Percentiles rank a stretch among this genome's conserved stretches.
Conservation (phyloP, 306 rosid genomes). For the Fagus crenata region DNA sequence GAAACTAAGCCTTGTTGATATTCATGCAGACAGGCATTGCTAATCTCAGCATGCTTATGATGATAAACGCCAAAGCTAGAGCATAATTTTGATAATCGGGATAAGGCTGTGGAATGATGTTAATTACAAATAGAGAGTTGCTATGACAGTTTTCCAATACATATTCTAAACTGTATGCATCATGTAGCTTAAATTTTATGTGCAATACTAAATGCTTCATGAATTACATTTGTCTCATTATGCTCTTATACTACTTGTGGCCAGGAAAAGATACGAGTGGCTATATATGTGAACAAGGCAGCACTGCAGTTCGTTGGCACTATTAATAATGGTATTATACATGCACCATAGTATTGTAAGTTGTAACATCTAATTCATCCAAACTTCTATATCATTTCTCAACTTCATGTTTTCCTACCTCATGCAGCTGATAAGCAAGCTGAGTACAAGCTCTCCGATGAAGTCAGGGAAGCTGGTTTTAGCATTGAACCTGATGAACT, state of each 20-base stretch:
- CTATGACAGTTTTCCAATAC: background rate
- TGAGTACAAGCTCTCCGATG: slow-evolving; percentile 42
- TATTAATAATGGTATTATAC: slow-evolving; percentile 52
- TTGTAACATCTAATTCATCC: background rate
- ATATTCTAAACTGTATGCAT: background rate
- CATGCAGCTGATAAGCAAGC: slow-evolving; percentile 56
- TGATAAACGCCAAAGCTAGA: no score
- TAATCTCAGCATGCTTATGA: no score
- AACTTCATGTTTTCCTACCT: background rate
- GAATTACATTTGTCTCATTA: slow-evolving; percentile 26
- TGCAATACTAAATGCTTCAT: slow-evolving; percentile 23
- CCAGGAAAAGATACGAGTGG: slow-evolving; percentile 77
- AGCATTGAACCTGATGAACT: slow-evolving; percentile 61
- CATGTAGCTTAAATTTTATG: background rate
- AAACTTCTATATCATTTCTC: slow-evolving; percentile 1
- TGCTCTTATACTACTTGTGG: slow-evolving; percentile 28
- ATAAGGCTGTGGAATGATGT: background rate
- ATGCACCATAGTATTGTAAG: background rate
- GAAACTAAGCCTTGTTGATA: no score
- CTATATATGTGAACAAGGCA: slow-evolving; percentile 74
- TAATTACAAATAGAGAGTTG: background rate
- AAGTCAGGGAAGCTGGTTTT: slow-evolving; percentile 62
- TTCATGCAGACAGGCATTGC: no score
- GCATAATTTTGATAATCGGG: no score
- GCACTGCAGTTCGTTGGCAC: slow-evolving; percentile 76